phyloP scores from a whole-genome alignment of 805 yeast genomes.

The Spathaspora hagerdaliae region DNA sequence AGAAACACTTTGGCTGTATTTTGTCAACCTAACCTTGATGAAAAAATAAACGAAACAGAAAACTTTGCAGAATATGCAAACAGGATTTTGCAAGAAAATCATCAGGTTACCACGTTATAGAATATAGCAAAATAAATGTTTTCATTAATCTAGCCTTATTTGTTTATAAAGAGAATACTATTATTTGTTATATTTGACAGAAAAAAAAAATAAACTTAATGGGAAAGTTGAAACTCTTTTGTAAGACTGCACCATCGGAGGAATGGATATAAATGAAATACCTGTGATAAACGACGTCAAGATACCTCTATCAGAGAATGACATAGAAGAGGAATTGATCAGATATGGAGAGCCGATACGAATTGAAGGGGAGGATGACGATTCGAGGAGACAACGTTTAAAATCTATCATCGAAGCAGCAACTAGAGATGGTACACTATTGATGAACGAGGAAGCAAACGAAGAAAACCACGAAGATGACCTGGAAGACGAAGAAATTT shows the following conservation, averaged over 20 bases:
- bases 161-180: too few species aligned
- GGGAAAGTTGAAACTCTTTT: too few species aligned
- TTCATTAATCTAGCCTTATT: too few species aligned
- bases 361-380: constrained; percentile 54
- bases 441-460: constrained; percentile 12
- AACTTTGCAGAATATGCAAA: constrained; percentile 48
- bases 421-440: constrained; percentile 1
- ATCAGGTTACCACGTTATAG: constrained; percentile 14
- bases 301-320: constrained; percentile 41
- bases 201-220: too few species aligned
- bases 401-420: too few species aligned
- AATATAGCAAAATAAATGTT: too few species aligned
- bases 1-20: constrained; percentile 60
- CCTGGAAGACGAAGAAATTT: constrained; percentile 69
- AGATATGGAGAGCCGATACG: constrained; percentile 55
- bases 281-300: constrained; percentile 7
- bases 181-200: too few species aligned
- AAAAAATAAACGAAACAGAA: constrained; percentile 39
- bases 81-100: constrained; percentile 38
- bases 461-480: constrained; percentile 29
- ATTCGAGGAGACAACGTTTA: constrained; percentile 59
- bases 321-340: constrained; percentile 50
- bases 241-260: too few species aligned
- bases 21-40: constrained; percentile 56
- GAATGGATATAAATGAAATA: constrained; percentile 7